phyloP scores from a whole-genome alignment of 2,329 filamentous ascomycete genomes.

The Teratosphaeria zuluensis region DNA sequence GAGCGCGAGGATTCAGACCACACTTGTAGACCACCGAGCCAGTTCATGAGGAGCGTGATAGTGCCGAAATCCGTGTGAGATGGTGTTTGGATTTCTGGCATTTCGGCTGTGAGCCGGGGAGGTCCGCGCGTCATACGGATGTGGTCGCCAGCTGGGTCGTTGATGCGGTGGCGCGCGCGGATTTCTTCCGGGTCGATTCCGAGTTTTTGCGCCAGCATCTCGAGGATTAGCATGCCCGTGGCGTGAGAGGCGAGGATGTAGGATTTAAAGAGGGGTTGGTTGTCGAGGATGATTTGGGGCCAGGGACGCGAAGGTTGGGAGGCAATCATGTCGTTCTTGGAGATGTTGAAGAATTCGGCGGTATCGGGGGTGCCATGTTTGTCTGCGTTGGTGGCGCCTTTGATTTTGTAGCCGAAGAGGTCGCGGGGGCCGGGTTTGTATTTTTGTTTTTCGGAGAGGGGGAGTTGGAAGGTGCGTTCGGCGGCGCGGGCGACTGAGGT shows the following conservation, averaged over 20 bases:
- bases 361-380: slow-evolving; percentile 40
- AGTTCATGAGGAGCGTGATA: slow-evolving; percentile 49
- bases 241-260: slow-evolving; percentile 40
- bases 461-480: slow-evolving; percentile 37
- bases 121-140: slow-evolving; percentile 44
- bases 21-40: slow-evolving; percentile 46
- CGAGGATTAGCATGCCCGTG: slow-evolving; percentile 38
- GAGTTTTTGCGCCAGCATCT: slow-evolving; percentile 37
- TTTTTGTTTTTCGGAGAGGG: slow-evolving; percentile 37
- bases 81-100: slow-evolving; percentile 28
- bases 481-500: slow-evolving; percentile 28
- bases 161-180: slow-evolving; percentile 34
- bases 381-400: slow-evolving; percentile 40
- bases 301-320: slow-evolving; percentile 21
- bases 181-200: slow-evolving; percentile 35
- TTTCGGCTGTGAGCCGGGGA: slow-evolving; percentile 29
- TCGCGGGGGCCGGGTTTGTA: slow-evolving; percentile 43
- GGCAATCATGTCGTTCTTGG: slow-evolving; percentile 45
- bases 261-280: slow-evolving; percentile 26
- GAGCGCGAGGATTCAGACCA: slow-evolving; percentile 27
- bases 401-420: slow-evolving; percentile 27
- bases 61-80: slow-evolving; percentile 47
- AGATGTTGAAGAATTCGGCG: slow-evolving; percentile 49
- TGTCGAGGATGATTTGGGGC: slow-evolving; percentile 17
- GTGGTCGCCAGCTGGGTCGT: slow-evolving; percentile 39